Evolutionary conservation across 2,329 filamentous ascomycete species (phyloP), one percentile per base, ranked within the genome.

Genomic region (Xylariomycetidae sp.): DNA sequence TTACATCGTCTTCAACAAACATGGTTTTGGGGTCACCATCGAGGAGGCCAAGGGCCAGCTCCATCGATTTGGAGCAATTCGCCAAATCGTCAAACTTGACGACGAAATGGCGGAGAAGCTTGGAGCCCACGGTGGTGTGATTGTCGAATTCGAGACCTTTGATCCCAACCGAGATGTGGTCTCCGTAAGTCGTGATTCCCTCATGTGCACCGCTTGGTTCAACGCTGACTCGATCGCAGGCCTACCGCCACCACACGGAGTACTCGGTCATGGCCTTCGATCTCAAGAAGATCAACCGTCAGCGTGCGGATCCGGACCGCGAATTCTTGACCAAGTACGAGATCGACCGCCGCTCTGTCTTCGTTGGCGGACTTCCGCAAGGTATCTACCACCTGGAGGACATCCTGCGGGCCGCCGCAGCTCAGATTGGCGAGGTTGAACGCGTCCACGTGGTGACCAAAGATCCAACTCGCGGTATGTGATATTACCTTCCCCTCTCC

Each of bases 101-200:
- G 26, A 43, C 0, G 42, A 58, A 3, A 47, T 60, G 7, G 58
- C 60, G 23, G 40, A 52, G 1, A 43, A 49, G 0, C 46, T 68
- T 19, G 33, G 35, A 1, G 40, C 13, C 6, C 54, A 59, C 5
- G 52, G 52, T 9, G 55, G 62, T 2, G 58, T 74, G 2, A 42
- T 74, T 5, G 63, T 75, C 19, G 61, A 67, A 17, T 79, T 70
- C 39, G 54, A 60, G 25, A 61, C 60, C 41, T 79, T 72, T 31
- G 69, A 77, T 38, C 57, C 66, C 4, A 58, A 55, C 16, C 64
- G 74, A 15, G 65, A 74, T 36, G 63, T 74, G 4, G 56, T 66
- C 19, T 47, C 56, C 17, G 72, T 74, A 56, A 59, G 68, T 20
- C 13, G 13, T 25, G 6, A 19, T 16, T 19, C 25, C 6, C n/a